Conservation (phyloP, 495 filamentous ascomycete species). For the Penicillium nucicola region DNA sequence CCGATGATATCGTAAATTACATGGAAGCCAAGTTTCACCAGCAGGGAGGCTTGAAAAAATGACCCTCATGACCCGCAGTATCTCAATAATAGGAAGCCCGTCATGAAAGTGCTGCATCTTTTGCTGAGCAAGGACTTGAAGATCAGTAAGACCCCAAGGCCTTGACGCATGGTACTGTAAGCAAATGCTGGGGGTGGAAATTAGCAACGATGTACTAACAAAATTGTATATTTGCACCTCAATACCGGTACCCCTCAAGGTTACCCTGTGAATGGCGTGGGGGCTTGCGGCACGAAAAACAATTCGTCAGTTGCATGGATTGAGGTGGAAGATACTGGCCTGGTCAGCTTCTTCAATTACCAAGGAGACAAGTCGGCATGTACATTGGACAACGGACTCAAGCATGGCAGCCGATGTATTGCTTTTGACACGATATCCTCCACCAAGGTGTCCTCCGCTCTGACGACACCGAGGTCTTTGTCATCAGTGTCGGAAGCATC, state of each 20-base stretch:
- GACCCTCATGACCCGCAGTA: conserved; percentile 4
- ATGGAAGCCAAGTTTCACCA: conserved; percentile 9
- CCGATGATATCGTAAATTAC: conserved; percentile 9
- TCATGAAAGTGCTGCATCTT: conserved; percentile 7
- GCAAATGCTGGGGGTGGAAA: too few relatives aligned
- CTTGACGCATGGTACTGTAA: conserved; percentile 13
- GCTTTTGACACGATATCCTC: background rate
- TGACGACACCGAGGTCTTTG: too few relatives aligned
- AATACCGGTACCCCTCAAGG: too few relatives aligned
- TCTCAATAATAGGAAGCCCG: background rate
- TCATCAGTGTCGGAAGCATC: too few relatives aligned
- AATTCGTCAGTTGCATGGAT: conserved; percentile 2
- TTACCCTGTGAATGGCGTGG: too few relatives aligned
- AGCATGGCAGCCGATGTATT: conserved; percentile 5
- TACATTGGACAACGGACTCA: conserved; percentile 6
- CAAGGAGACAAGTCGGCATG: conserved; percentile 3
- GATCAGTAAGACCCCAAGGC: conserved; percentile 3
- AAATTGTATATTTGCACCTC: too few relatives aligned
- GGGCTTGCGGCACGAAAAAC: background rate
- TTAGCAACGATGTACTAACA: too few relatives aligned
- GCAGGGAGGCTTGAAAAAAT: conserved; percentile 8
- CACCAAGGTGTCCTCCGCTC: too few relatives aligned
- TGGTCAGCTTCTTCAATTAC: conserved; percentile 7
- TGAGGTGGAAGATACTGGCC: background rate
- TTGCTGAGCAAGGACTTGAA: conserved; percentile 7